These are phyloP conservation scores for Leptographium flavum DNA, from an alignment of 2,329 filamentous ascomycete genomes.

Conservation along the genomic window DNA sequence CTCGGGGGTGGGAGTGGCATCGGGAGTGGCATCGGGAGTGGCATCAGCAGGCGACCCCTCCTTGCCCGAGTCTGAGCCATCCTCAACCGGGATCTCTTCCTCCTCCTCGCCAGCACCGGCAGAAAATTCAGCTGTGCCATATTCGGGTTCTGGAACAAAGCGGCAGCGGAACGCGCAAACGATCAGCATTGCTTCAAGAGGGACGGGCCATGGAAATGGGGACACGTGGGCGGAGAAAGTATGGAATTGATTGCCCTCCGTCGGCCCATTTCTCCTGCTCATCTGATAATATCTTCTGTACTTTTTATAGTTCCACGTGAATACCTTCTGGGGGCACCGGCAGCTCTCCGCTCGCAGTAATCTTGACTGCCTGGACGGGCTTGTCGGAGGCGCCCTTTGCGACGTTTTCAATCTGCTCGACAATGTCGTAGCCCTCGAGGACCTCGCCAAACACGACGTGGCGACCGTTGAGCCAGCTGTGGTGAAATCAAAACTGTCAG, in stretches of 20 bases:
- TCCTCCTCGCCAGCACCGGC: constrained; percentile 21
- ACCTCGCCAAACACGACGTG: constrained; percentile 87
- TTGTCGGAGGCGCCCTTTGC: constrained; percentile 53
- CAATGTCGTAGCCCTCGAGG: constrained; percentile 69
- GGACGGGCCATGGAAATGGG: not conserved
- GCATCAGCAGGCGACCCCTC: constrained; percentile 10
- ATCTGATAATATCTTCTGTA: not conserved
- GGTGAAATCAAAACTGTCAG: constrained; percentile 4
- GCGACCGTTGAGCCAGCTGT: constrained; percentile 65
- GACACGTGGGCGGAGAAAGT: not conserved
- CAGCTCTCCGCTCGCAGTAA: constrained; percentile 72
- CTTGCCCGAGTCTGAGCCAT: constrained; percentile 12
- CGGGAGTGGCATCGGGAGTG: not conserved
- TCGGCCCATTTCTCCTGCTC: not conserved
- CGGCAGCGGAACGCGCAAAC: constrained; percentile 8
- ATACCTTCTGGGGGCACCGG: constrained; percentile 83
- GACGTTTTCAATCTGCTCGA: constrained; percentile 64
- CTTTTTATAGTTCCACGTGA: constrained; percentile 65
- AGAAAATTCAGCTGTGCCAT: constrained; percentile 23
- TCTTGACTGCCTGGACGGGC: constrained; percentile 56
- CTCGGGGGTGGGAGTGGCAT: not conserved
- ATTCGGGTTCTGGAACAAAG: constrained; percentile 16
- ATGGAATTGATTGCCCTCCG: not conserved
- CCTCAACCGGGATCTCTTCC: constrained; percentile 5
- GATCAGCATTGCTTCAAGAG: constrained; percentile 1